phyloP scores from a whole-genome alignment of 2,329 filamentous ascomycete genomes.

The Botrytis galanthina region DNA sequence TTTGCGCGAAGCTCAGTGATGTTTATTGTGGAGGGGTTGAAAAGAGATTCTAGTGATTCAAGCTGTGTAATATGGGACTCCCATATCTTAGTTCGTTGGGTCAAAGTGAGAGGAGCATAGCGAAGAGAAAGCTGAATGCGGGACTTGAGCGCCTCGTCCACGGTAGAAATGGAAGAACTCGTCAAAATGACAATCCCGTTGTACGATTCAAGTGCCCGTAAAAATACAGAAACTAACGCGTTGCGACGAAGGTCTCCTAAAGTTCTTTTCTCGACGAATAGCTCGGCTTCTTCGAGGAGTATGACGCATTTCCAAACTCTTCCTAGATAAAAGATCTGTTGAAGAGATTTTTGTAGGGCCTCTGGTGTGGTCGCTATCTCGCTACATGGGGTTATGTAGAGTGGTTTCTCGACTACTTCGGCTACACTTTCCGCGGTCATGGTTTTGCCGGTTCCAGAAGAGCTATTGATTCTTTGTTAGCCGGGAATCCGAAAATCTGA shows the following conservation, averaged over 20 bases:
- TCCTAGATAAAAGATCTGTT: constrained; percentile 15
- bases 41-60: constrained; percentile 42
- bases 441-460: constrained; percentile 18
- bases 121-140: constrained; percentile 39
- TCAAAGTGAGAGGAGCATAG: constrained; percentile 27
- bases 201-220: constrained; percentile 44
- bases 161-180: constrained; percentile 40
- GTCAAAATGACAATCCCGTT: constrained; percentile 43
- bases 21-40: constrained; percentile 16
- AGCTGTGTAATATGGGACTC: constrained; percentile 31
- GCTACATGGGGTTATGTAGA: constrained; percentile 12
- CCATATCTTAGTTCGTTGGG: constrained; percentile 23
- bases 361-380: constrained; percentile 15
- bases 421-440: constrained; percentile 19
- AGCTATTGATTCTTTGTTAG: not conserved
- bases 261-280: constrained; percentile 16
- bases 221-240: constrained; percentile 32
- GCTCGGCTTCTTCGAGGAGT: constrained; percentile 18
- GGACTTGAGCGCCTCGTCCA: constrained; percentile 42
- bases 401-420: constrained; percentile 11
- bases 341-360: not conserved
- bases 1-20: constrained; percentile 15
- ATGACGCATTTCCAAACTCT: constrained; percentile 18
- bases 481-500: not conserved
- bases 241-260: constrained; percentile 16